These are phyloP conservation scores for Bolboschoenus planiculmis DNA, from an alignment of 176 grass and related monocot species.

Conservation along the genomic window DNA sequence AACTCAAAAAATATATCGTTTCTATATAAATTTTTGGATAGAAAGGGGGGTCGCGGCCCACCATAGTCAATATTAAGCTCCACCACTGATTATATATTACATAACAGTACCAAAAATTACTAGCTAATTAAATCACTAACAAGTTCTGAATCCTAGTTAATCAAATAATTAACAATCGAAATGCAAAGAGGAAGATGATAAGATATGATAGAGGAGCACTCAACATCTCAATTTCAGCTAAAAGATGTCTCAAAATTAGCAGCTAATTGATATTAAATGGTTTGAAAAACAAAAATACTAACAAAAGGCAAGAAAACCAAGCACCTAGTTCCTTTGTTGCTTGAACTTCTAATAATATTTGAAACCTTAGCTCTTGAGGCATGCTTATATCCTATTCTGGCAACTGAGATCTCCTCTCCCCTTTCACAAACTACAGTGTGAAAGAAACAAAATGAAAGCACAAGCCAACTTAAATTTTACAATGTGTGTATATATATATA, in stretches of 20 bases:
- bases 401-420: background rate
- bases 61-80: too few species aligned
- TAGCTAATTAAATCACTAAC: background rate
- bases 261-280: background rate
- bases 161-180: background rate
- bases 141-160: background rate
- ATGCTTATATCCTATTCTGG: background rate
- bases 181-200: background rate
- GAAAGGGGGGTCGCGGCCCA: too few species aligned
- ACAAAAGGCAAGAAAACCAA: background rate
- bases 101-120: background rate
- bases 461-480: background rate
- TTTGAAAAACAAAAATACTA: background rate
- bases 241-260: background rate
- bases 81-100: too few species aligned
- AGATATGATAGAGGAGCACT: background rate
- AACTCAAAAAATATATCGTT: too few species aligned
- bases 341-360: background rate
- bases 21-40: too few species aligned
- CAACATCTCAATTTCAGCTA: background rate
- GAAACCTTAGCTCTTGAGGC: background rate
- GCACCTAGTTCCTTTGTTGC: background rate
- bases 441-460: background rate
- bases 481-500: background rate
- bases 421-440: background rate